Conservation (phyloP, 768 basidiomycete genomes). For the Leccinum rimulosum region DNA sequence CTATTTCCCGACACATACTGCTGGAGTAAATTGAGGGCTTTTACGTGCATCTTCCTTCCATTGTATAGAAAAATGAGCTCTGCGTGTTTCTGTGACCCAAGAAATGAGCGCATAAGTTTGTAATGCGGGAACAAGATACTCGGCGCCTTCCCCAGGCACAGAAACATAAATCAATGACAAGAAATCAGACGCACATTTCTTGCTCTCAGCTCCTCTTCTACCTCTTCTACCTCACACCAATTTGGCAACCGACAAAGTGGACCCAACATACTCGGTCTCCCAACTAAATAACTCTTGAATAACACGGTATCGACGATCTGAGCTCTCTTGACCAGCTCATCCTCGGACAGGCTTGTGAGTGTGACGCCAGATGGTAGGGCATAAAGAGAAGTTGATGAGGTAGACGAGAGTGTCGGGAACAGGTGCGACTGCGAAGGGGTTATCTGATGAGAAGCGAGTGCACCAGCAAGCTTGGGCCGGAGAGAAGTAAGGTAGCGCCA, state of each 20-base stretch:
- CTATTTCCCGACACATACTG: conserved; percentile 51
- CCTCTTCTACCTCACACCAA: conserved; percentile 96
- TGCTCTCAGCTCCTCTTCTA: conserved; percentile 80
- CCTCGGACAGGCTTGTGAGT: conserved; percentile 68
- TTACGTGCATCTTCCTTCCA: conserved; percentile 92
- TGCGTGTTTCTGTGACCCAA: conserved; percentile 67
- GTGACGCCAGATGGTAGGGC: conserved; percentile 69
- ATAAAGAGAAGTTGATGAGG: conserved; percentile 73
- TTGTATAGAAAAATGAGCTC: conserved; percentile 91
- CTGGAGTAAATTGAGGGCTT: conserved; percentile 80
- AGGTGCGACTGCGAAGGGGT: conserved; percentile 69
- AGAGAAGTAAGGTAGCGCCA: conserved; percentile 87
- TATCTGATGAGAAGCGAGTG: conserved; percentile 66
- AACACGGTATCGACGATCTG: conserved; percentile 95
- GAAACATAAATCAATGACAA: background rate
- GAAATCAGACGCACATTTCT: conserved; percentile 56
- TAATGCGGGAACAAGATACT: background rate
- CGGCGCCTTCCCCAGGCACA: background rate
- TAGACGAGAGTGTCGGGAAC: conserved; percentile 67
- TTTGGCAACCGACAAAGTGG: conserved; percentile 88
- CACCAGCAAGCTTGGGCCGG: conserved; percentile 80
- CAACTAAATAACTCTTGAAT: conserved; percentile 88
- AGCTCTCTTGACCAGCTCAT: conserved; percentile 82
- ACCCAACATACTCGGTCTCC: conserved; percentile 76
- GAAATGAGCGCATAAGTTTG: background rate